These are phyloP conservation scores for Ajuga chamaepitys DNA, from an alignment of 257 asterid genomes.

Conservation along the genomic window DNA sequence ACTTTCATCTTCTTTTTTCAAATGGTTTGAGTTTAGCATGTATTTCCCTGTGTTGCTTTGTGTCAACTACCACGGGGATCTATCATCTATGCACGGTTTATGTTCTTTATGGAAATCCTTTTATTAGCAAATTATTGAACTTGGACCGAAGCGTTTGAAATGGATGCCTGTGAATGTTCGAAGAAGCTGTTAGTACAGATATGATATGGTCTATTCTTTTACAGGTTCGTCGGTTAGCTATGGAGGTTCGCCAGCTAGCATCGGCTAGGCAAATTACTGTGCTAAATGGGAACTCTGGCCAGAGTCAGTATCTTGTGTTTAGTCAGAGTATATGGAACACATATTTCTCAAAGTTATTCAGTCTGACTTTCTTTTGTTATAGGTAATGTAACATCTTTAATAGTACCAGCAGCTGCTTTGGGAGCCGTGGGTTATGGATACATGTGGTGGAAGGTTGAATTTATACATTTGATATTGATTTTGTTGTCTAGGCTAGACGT, in stretches of 20 bases:
- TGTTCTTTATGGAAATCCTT: neutral
- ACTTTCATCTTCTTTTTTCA: neutral
- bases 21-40: neutral
- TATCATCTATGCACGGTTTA: neutral
- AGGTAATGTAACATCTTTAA: constrained; percentile 50
- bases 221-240: constrained; percentile 68
- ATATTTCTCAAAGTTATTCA: neutral
- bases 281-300: constrained; percentile 56
- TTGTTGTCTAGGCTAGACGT: neutral
- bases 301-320: constrained; percentile 27
- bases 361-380: constrained; percentile 11
- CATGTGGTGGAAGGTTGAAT: constrained; percentile 95
- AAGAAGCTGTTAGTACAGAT: neutral
- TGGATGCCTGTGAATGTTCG: neutral
- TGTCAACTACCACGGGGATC: neutral
- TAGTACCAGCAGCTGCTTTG: constrained; percentile 64
- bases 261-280: constrained; percentile 57
- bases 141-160: neutral
- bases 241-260: constrained; percentile 65
- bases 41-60: neutral
- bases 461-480: constrained; percentile 1
- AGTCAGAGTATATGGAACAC: neutral
- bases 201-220: constrained; percentile 12
- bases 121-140: neutral
- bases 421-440: constrained; percentile 93